Evolutionary conservation across 192 early-diverging fungal species (phyloP).

Genomic region (Rhizophagus sp.): DNA sequence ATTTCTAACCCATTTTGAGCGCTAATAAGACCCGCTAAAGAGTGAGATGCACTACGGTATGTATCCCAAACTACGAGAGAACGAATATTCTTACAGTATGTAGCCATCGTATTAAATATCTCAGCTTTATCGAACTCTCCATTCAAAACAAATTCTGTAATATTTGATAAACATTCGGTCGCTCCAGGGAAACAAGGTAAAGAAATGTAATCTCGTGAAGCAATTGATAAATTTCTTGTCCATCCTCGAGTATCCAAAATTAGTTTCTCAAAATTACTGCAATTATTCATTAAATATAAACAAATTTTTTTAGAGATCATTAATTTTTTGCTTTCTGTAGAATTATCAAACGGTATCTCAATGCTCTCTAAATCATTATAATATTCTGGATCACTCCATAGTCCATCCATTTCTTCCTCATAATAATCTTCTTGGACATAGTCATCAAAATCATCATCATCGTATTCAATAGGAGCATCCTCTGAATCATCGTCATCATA

Average conservation of each 20-base stretch:
- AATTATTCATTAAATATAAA: neutral
- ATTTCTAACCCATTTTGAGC: neutral
- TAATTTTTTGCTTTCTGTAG: neutral
- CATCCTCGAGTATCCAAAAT: constrained; percentile 1
- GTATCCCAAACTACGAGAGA: neutral
- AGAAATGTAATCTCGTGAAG: neutral
- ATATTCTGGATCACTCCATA: constrained; percentile 12
- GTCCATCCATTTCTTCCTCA: neutral
- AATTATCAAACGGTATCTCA: neutral
- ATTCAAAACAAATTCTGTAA: constrained; percentile 5
- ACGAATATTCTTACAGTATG: neutral
- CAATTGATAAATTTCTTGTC: neutral
- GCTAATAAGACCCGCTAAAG: neutral
- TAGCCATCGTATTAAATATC: neutral
- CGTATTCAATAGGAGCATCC: neutral
- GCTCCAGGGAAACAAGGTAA: neutral
- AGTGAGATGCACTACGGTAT: neutral
- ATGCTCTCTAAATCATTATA: neutral
- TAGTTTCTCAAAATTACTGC: neutral
- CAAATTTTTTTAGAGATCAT: neutral
- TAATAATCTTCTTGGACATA: neutral
- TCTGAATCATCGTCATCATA: neutral
- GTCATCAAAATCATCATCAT: constrained; percentile 14
- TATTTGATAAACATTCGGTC: neutral
- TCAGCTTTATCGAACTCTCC: constrained; percentile 19